Conservation (phyloP, 208 protist genomes). For the Acanthamoeba lenticulata region DNA sequence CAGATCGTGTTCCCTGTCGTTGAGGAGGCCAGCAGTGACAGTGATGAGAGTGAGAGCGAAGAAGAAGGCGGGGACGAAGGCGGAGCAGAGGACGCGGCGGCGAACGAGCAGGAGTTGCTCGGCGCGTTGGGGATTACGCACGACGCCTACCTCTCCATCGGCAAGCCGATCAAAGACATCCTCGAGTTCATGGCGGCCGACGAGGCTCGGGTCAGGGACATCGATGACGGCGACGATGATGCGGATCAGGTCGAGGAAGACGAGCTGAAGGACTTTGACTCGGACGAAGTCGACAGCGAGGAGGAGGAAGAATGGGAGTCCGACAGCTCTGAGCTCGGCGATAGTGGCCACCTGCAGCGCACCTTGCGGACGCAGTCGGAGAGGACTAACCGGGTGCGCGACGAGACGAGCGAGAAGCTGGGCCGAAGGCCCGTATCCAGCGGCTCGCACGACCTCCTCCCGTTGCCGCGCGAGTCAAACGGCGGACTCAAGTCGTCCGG, state of each 20-base stretch:
- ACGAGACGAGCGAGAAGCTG: background rate
- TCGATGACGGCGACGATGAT: too few species aligned
- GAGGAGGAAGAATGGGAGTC: constrained; percentile 13
- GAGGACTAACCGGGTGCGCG: background rate
- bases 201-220: too few species aligned
- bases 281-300: background rate
- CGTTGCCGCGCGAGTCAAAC: too few species aligned
- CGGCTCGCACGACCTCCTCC: background rate
- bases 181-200: background rate
- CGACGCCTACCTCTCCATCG: background rate
- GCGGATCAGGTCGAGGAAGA: background rate
- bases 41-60: background rate
- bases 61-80: too few species aligned
- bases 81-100: too few species aligned
- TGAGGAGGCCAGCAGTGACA: too few species aligned
- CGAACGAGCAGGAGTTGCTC: too few species aligned
- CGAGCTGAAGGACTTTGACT: background rate
- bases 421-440: background rate
- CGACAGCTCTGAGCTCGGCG: background rate
- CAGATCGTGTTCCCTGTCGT: constrained; percentile 16
- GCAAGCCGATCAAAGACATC: background rate
- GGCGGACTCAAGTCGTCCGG: too few species aligned
- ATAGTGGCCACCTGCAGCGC: too few species aligned
- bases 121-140: background rate
- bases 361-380: background rate